Conservation (phyloP, 2,329 filamentous ascomycete genomes). For the Apiospora malaysiana region DNA sequence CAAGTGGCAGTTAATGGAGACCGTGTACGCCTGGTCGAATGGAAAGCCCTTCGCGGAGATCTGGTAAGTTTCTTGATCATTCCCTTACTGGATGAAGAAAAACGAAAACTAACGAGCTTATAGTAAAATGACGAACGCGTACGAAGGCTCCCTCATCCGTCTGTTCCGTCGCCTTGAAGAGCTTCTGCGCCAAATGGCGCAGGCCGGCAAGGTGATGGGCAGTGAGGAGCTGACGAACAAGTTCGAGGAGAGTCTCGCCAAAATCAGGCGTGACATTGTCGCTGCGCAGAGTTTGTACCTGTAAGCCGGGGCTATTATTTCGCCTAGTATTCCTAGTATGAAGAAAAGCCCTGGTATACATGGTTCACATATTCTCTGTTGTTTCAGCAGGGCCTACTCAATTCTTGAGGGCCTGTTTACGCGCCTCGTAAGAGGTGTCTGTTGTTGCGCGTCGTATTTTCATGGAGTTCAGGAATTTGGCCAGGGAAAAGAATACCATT, state of each 20-base stretch:
- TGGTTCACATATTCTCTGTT: not conserved
- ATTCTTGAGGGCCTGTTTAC: not conserved
- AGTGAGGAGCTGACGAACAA: constrained; percentile 91
- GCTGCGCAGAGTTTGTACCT: constrained; percentile 93
- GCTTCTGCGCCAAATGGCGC: constrained; percentile 90
- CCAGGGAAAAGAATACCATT: constrained; percentile 25
- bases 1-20: constrained; percentile 97
- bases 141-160: constrained; percentile 94
- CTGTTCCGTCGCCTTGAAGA: constrained; percentile 96
- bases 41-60: constrained; percentile 91
- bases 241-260: constrained; percentile 84
- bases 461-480: constrained; percentile 5
- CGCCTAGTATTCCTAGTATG: too few species aligned
- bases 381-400: constrained; percentile 13
- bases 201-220: constrained; percentile 97
- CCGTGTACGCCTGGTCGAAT: constrained; percentile 89
- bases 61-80: constrained; percentile 71
- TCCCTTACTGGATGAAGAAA: not conserved
- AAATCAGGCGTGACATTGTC: constrained; percentile 92
- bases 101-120: not conserved
- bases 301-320: constrained; percentile 49
- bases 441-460: not conserved
- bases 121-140: constrained; percentile 99
- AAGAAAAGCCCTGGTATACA: not conserved
- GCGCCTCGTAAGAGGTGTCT: constrained; percentile 16